Evolutionary conservation across 1,284 basidiomycete species (phyloP).

Genomic region (Cryptococcus maquisensis): DNA sequence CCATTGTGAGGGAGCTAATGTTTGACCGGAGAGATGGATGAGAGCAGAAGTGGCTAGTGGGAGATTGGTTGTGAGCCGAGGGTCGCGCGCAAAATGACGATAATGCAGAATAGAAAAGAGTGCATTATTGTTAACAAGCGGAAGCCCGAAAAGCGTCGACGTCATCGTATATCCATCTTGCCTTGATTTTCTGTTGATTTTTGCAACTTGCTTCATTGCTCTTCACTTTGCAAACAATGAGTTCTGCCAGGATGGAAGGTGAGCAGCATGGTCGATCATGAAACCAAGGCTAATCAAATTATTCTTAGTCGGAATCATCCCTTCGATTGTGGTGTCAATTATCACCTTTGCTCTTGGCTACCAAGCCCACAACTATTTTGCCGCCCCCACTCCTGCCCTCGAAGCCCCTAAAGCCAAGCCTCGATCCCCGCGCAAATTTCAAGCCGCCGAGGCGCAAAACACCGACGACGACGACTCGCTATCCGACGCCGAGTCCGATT

Average conservation of each 20-base stretch:
- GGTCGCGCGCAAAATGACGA: too few relatives aligned
- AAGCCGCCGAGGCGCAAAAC: neutral
- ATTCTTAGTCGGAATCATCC: slow-evolving; percentile 11
- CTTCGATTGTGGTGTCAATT: slow-evolving; percentile 26
- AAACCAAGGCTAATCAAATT: neutral
- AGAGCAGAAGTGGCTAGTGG: too few relatives aligned
- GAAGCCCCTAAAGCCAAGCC: neutral
- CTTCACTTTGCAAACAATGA: slow-evolving; percentile 5
- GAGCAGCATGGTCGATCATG: neutral
- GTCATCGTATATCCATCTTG: neutral
- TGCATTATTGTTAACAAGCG: too few relatives aligned
- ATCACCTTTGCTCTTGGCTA: slow-evolving; percentile 32
- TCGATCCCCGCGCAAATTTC: neutral
- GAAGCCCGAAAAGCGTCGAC: neutral
- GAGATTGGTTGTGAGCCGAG: too few relatives aligned
- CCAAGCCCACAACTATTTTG: slow-evolving; percentile 20
- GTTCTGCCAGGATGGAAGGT: slow-evolving; percentile 26
- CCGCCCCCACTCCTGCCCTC: slow-evolving; percentile 6
- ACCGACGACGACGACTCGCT: slow-evolving; percentile 12
- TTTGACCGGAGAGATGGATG: too few relatives aligned
- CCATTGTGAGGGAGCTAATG: neutral
- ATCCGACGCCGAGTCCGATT: slow-evolving; percentile 39
- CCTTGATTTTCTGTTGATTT: neutral
- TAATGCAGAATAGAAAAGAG: too few relatives aligned
- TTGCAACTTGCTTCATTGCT: neutral